These are phyloP conservation scores for Syzygium aqueum DNA, from an alignment of 345 rosid genomes.

Conservation along the genomic window DNA sequence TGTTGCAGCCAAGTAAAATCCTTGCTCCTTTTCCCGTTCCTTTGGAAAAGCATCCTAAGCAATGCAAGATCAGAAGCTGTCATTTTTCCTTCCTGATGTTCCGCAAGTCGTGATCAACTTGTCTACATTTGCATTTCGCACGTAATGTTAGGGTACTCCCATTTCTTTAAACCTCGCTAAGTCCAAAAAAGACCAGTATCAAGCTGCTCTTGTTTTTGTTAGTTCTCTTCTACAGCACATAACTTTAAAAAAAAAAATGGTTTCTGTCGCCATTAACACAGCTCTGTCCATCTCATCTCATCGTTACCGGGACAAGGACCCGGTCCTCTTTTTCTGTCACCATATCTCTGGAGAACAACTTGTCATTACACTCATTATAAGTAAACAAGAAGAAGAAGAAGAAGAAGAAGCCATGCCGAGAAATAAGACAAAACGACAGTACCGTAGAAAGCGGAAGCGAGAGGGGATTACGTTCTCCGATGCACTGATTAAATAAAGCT, in stretches of 20 bases:
- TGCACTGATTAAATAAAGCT: neutral
- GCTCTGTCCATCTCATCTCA: neutral
- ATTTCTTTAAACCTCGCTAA: neutral
- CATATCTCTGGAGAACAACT: neutral
- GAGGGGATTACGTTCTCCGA: neutral
- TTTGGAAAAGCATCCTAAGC: neutral
- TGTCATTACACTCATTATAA: neutral
- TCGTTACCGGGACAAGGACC: neutral
- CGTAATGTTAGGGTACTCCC: neutral
- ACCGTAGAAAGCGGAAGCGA: neutral
- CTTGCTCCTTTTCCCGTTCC: neutral
- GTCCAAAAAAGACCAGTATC: neutral
- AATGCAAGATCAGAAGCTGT: neutral
- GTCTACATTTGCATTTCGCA: neutral
- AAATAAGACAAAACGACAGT: neutral
- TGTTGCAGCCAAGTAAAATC: neutral
- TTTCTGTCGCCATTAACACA: neutral
- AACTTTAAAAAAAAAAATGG: neutral
- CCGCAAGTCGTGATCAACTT: neutral
- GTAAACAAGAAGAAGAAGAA: neutral
- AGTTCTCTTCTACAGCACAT: neutral
- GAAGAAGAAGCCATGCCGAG: neutral
- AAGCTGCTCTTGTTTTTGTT: neutral
- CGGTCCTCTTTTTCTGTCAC: neutral
- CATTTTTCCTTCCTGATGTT: neutral